A percentile compares a stretch with the other conserved stretches of the same genome.
Conservation (phyloP, 306 rosid species). For the Cucumis sativus region Cucumber_9930_V3 NC_026655.2:4208001-4208500, state of each 20-base stretch:
- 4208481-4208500: neutral
- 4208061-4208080: constrained; percentile 45
- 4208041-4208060: constrained; percentile 20
- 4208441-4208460: neutral
- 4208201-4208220: constrained; percentile 21
- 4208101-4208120: constrained; percentile 30
- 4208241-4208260: constrained; percentile 62
- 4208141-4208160: constrained; percentile 17
- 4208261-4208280: constrained; percentile 70
- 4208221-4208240: constrained; percentile 30
- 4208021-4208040: constrained; percentile 23
- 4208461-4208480: neutral
- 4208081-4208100: constrained; percentile 33
- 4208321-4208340: neutral
- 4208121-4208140: constrained; percentile 37
- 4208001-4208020: constrained; percentile 25
- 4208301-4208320: neutral
- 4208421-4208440: neutral
- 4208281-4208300: neutral
- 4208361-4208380: neutral
- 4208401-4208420: neutral
- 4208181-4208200: neutral
- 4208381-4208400: neutral
- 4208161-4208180: constrained; percentile 6
- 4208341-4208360: neutral